Evolutionary conservation across 805 yeast species (phyloP).

Genomic region (Dipodascus geniculatus): DNA sequence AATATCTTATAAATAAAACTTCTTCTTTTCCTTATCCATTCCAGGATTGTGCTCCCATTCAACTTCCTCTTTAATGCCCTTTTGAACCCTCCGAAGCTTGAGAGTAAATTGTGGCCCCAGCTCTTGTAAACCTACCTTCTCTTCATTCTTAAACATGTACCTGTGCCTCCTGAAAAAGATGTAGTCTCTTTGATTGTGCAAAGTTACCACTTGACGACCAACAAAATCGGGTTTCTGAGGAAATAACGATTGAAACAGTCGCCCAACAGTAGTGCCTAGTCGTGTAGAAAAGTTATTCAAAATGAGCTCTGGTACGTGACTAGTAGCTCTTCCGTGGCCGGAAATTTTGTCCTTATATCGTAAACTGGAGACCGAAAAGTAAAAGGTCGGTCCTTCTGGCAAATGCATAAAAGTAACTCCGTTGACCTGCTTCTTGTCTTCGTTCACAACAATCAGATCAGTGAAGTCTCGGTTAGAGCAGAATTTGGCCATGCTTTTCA

Average conservation of each 20-base stretch:
- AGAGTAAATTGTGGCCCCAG: slow-evolving; percentile 94
- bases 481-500: slow-evolving; percentile 77
- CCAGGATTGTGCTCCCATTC: slow-evolving; percentile 96
- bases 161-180: slow-evolving; percentile 94
- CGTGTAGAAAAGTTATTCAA: slow-evolving; percentile 88
- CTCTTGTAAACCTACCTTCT: slow-evolving; percentile 89
- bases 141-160: slow-evolving; percentile 79
- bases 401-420: slow-evolving; percentile 89
- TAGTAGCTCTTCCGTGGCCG: slow-evolving; percentile 88
- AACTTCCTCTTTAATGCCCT: slow-evolving; percentile 80
- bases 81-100: slow-evolving; percentile 76
- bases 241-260: slow-evolving; percentile 81
- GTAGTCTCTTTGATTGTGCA: slow-evolving; percentile 93
- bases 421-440: slow-evolving; percentile 83
- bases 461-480: slow-evolving; percentile 79
- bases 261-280: slow-evolving; percentile 86
- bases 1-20: slow-evolving; percentile 67
- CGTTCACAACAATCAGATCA: slow-evolving; percentile 80
- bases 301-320: slow-evolving; percentile 83
- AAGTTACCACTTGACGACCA: slow-evolving; percentile 90
- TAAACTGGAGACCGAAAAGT: slow-evolving; percentile 72
- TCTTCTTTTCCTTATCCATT: slow-evolving; percentile 93
- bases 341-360: slow-evolving; percentile 60
- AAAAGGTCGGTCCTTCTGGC: slow-evolving; percentile 92
- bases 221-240: slow-evolving; percentile 90